Conservation (phyloP, 1,284 basidiomycete genomes). For the Porogramme epimiltina region DNA sequence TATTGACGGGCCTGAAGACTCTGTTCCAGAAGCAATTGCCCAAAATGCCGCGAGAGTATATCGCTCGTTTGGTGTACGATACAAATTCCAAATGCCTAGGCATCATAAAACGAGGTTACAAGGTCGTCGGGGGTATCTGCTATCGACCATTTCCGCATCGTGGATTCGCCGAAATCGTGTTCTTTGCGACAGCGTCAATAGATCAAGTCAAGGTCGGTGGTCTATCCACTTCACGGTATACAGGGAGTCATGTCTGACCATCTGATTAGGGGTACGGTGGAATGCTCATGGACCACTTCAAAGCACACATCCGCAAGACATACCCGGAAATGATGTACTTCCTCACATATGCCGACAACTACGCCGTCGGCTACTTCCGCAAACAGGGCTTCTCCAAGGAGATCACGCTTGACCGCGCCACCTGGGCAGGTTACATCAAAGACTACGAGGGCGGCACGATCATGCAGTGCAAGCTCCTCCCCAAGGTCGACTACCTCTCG, state of each 20-base stretch:
- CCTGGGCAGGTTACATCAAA: conserved; percentile 99
- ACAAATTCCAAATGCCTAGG: conserved; percentile 90
- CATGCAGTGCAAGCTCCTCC: conserved; percentile 97
- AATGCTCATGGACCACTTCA: conserved; percentile 99
- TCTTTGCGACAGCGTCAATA: conserved; percentile 95
- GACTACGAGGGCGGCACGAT: conserved; percentile 99
- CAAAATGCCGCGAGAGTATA: conserved; percentile 99
- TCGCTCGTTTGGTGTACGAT: conserved; percentile 94
- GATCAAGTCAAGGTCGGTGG: conserved; percentile 93
- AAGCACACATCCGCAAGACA: conserved; percentile 84
- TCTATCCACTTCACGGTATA: conserved; percentile 47
- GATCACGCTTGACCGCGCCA: conserved; percentile 85
- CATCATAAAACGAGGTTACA: conserved; percentile 93
- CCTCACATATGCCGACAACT: conserved; percentile 98
- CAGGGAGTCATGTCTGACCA: conserved; percentile 68
- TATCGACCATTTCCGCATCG: conserved; percentile 95
- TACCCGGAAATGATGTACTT: conserved; percentile 91
- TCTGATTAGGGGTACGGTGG: conserved; percentile 92
- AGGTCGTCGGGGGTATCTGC: conserved; percentile 98
- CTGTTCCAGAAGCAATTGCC: conserved; percentile 97
- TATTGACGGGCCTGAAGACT: conserved; percentile 94
- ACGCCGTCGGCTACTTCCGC: conserved; percentile 98
- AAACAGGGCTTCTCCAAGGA: conserved; percentile 99
- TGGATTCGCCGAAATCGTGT: conserved; percentile 97
- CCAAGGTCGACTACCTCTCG: conserved; percentile 88